These are phyloP conservation scores for Emydomyces testavorans DNA, from an alignment of 2,329 filamentous ascomycete genomes.

Conservation along the genomic window DNA sequence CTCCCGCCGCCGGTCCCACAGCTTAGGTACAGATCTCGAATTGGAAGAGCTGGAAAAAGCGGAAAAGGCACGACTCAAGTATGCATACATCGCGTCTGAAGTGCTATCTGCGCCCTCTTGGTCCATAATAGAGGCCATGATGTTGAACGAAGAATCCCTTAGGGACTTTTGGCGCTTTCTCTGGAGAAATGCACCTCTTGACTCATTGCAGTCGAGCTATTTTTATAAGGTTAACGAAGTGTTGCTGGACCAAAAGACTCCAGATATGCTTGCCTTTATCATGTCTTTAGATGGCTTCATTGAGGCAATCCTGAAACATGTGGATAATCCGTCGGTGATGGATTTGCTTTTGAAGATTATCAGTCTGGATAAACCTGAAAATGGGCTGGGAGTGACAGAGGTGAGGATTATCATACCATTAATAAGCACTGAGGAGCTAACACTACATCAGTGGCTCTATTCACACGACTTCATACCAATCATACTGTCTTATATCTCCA, in stretches of 20 bases:
- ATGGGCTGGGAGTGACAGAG: conserved; percentile 85
- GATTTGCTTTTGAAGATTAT: conserved; percentile 94
- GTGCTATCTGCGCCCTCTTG: conserved; percentile 91
- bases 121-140: conserved; percentile 87
- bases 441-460: conserved; percentile 68
- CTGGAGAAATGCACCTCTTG: conserved; percentile 69
- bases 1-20: conserved; percentile 39
- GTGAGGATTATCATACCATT: conserved; percentile 39
- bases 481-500: conserved; percentile 73
- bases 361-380: conserved; percentile 83
- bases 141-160: conserved; percentile 69
- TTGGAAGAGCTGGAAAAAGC: conserved; percentile 52
- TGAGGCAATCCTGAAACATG: conserved; percentile 75
- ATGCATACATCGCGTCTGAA: conserved; percentile 87
- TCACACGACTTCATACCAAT: conserved; percentile 76
- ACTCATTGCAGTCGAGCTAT: conserved; percentile 89
- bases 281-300: conserved; percentile 73
- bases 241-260: conserved; percentile 94
- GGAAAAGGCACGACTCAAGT: conserved; percentile 85
- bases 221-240: conserved; percentile 98
- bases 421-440: conserved; percentile 3
- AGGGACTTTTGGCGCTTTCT: conserved; percentile 86
- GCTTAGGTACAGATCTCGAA: conserved; percentile 20
- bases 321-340: conserved; percentile 98
- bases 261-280: conserved; percentile 88